These are phyloP conservation scores for Colletotrichum sp. DNA, from an alignment of 2,329 filamentous ascomycete genomes.

Conservation along the genomic window DNA sequence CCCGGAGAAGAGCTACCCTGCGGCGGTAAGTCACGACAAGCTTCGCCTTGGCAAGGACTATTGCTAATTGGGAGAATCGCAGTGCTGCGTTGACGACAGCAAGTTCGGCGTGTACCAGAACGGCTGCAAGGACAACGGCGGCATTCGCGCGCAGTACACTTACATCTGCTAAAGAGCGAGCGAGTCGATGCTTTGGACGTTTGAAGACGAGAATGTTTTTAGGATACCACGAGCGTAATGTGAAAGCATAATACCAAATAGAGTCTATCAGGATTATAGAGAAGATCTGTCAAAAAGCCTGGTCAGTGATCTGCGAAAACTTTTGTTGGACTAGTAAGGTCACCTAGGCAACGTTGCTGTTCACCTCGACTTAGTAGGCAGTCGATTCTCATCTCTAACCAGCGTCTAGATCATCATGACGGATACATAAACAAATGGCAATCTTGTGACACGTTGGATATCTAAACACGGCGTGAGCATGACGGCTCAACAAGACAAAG, in stretches of 20 bases:
- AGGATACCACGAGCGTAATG: neutral
- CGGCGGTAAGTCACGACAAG: neutral
- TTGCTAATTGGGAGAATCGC: neutral
- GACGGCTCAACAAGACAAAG: neutral
- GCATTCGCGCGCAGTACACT: neutral
- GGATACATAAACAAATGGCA: rapidly evolving
- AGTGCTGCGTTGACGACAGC: neutral
- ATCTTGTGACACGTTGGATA: rapidly evolving
- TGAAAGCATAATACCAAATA: neutral
- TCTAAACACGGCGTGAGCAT: neutral
- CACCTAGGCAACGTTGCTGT: rapidly evolving
- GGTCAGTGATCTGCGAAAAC: neutral
- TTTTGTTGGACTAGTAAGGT: no score
- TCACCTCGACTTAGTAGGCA: neutral
- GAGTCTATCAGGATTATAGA: neutral
- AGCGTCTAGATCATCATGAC: rapidly evolving
- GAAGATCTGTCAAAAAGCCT: neutral
- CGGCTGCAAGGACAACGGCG: neutral
- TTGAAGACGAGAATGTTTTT: neutral
- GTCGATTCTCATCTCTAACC: neutral
- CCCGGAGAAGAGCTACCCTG: neutral
- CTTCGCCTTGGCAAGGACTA: no score
- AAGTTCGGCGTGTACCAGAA: neutral
- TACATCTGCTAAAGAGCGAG: neutral
- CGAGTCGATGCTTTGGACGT: neutral